Conservation (phyloP, 148 eudicot species). For the Fallopia convolvulus region DNA sequence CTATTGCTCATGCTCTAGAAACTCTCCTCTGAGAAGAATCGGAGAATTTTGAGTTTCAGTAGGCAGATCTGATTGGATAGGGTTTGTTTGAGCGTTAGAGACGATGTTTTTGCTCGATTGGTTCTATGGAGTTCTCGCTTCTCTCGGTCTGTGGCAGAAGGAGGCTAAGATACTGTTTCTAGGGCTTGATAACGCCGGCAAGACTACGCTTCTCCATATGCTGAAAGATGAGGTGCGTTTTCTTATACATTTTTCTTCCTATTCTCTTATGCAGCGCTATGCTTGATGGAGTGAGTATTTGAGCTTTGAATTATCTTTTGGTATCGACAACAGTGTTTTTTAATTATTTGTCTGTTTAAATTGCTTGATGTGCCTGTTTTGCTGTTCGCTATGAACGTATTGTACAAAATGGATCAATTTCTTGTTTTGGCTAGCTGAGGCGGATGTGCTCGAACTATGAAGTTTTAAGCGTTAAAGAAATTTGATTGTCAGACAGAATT, state of each 20-base stretch:
- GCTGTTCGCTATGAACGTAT: background rate
- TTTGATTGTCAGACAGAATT: background rate
- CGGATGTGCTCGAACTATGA: background rate
- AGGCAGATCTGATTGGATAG: background rate
- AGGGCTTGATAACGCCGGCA: conserved; percentile 52
- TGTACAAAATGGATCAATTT: background rate
- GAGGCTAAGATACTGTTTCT: conserved; percentile 42
- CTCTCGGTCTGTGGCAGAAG: conserved; percentile 38
- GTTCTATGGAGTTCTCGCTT: conserved; percentile 44
- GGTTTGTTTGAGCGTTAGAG: background rate
- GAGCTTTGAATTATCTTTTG: background rate
- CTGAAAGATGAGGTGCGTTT: conserved; percentile 37
- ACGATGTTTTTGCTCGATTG: conserved; percentile 47
- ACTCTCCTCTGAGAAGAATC: too few relatives aligned
- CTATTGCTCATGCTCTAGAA: too few relatives aligned
- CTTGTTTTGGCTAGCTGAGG: background rate
- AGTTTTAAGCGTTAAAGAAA: background rate
- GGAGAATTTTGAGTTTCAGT: background rate
- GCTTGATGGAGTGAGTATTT: background rate
- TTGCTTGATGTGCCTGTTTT: background rate
- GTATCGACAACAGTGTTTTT: background rate
- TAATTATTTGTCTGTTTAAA: background rate
- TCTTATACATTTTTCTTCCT: background rate
- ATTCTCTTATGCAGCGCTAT: background rate
- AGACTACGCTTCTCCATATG: conserved; percentile 50